Percentiles rank a stretch among this genome's conserved stretches.
phyloP scores from a whole-genome alignment of 1,284 basidiomycete genomes.

The Pseudozyma hubeiensis region DNA sequence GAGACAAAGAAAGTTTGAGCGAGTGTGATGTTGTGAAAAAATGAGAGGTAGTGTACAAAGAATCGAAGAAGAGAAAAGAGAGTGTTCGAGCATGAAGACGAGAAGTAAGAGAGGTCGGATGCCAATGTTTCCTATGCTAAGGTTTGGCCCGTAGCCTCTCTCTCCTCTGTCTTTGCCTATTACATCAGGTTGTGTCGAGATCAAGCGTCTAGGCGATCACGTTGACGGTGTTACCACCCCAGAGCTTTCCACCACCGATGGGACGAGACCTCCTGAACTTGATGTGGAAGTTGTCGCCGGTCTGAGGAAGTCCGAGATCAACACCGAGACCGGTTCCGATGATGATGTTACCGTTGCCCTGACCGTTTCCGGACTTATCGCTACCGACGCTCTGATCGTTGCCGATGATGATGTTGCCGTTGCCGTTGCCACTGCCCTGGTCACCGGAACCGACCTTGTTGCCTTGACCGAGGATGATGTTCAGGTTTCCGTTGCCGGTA shows the following conservation, averaged over 20 bases:
- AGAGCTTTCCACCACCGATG: slow-evolving; percentile 16
- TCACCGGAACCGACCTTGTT: slow-evolving; percentile 25
- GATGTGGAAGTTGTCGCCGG: slow-evolving; percentile 42
- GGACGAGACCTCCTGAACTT: slow-evolving; percentile 15
- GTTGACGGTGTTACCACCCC: slow-evolving; percentile 4
- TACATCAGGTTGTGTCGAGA: too few species aligned
- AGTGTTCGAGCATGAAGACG: not conserved
- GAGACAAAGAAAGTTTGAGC: too few species aligned
- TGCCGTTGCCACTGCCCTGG: slow-evolving; percentile 25
- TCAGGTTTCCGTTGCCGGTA: slow-evolving; percentile 18
- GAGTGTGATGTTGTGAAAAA: too few species aligned
- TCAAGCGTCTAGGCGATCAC: slow-evolving; percentile 1
- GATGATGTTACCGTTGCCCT: slow-evolving; percentile 32
- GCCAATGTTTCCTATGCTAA: too few species aligned
- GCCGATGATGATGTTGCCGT: slow-evolving; percentile 40
- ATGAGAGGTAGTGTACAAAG: not conserved
- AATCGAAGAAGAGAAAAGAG: slow-evolving; percentile 2
- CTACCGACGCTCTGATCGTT: slow-evolving; percentile 29
- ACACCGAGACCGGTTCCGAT: slow-evolving; percentile 23
- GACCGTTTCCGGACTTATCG: slow-evolving; percentile 9
- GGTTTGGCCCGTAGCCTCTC: not conserved
- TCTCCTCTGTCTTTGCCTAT: not conserved
- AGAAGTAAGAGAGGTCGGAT: not conserved
- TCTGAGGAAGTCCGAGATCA: slow-evolving; percentile 22
- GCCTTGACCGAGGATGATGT: slow-evolving; percentile 18